Percentiles rank a stretch among this genome's conserved stretches.
These are phyloP conservation scores for Aspergillus biplanus DNA, from an alignment of 495 filamentous ascomycete species.

Conservation along the genomic window DNA sequence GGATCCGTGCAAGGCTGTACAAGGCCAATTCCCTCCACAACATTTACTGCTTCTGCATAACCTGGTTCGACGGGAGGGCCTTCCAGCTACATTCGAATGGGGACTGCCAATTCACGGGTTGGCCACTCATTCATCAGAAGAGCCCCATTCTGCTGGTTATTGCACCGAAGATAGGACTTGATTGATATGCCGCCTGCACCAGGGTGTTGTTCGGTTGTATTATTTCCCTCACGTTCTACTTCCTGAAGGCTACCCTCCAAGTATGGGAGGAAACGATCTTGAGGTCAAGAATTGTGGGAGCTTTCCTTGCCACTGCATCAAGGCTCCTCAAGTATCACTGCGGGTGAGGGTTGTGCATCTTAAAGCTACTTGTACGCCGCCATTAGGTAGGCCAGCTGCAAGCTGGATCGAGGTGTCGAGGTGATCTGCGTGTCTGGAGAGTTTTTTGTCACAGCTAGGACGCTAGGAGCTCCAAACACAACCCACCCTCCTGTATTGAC, in stretches of 20 bases:
- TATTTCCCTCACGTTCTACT: neutral
- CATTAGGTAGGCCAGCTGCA: conserved; percentile 40
- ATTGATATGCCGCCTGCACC: neutral
- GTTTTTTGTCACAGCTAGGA: neutral
- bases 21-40: neutral
- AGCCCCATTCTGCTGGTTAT: neutral
- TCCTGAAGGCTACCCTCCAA: neutral
- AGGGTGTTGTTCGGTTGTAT: neutral
- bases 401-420: conserved; percentile 26
- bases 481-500: neutral
- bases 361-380: conserved; percentile 25
- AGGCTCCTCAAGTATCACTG: conserved; percentile 3
- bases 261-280: conserved; percentile 1
- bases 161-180: neutral
- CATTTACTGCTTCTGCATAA: conserved; percentile 1
- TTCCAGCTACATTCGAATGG: neutral
- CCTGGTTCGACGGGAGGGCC: conserved; percentile 21
- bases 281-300: neutral
- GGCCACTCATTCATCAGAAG: neutral
- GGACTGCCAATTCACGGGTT: neutral
- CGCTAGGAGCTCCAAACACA: conserved; percentile 7
- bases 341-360: conserved; percentile 26
- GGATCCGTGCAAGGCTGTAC: no score
- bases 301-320: neutral
- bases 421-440: conserved; percentile 26